Conservation (phyloP, 2,329 filamentous ascomycete genomes). For the Verticillium nubilum region DNA sequence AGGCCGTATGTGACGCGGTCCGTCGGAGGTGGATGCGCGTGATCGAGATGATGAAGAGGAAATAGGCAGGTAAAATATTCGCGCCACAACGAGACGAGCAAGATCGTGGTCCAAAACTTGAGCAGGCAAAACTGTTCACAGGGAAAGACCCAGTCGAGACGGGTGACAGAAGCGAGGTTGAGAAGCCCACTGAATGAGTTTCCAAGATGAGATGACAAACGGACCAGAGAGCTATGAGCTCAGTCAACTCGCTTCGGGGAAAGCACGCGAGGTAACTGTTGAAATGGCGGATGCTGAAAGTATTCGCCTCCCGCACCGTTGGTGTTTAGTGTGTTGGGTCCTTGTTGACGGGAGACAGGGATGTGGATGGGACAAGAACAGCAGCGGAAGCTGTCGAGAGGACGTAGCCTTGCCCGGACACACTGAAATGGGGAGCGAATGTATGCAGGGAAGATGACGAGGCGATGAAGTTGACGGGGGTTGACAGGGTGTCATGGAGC, state of each 20-base stretch:
- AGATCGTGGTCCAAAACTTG: neutral
- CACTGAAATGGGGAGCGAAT: neutral
- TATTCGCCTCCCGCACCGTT: neutral
- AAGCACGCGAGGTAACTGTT: neutral
- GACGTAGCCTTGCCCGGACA: neutral
- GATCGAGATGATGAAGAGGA: neutral
- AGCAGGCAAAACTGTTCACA: neutral
- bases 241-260: neutral
- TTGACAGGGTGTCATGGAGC: neutral
- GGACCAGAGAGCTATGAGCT: neutral
- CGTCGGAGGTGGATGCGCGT: neutral
- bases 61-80: neutral
- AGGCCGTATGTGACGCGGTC: neutral
- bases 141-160: neutral
- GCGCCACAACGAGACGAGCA: neutral
- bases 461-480: neutral
- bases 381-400: constrained; percentile 1
- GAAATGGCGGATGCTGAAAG: neutral
- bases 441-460: constrained; percentile 3
- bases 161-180: neutral
- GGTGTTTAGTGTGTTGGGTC: neutral
- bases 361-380: constrained; percentile 1
- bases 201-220: neutral
- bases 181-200: neutral
- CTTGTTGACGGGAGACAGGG: neutral